Base-by-base conservation (phyloP, 805 yeast genomes). In the Cyberlindnera samutprakarnensis region DNA sequence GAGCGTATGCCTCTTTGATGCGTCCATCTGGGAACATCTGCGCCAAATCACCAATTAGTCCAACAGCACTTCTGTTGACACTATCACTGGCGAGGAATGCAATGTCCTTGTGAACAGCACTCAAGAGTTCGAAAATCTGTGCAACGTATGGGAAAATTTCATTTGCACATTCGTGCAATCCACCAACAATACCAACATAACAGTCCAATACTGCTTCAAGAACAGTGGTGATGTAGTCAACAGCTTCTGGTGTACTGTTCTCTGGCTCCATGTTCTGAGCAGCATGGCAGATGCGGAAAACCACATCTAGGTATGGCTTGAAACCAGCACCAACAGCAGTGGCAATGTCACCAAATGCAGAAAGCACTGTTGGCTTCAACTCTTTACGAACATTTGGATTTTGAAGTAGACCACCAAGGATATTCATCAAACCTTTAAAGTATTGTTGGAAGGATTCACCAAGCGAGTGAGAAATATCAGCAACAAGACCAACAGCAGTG, bases 261-360 rank as follows among this genome's bases (percentile, higher is more conserved):
- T 75, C 82, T 0, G 82, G 76, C 38, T 70, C 72, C 21, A 75
- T 56, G 26, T 61, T 61, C 45, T 78, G 75, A 12, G 88, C 87
- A 32, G 72, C 72, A 19, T 64, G 64, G 59, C 90, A 80, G 33
- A 92, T 74, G 23, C 69, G 70, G 80, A 88, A 80, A 21, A 87
- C 95, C 38, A 75, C 84, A 23, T 69, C 73, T 42, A 87, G 61
- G 57, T 85, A 92, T 36, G 78, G 85, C 43, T 70, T 69, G 59
- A 90, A 92, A 34, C 69, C 74, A 3, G 68, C 54, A 4, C 95
- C 96, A 39, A 88, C 75, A 11, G 92, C 78, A 1, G 95, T 73
- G 4, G 97, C 96, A 49, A 92, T 74, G 57, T 92, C 98, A 42
- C 98, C 98, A 56, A 92, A 85, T 49, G 95, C 86, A 10, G 96